Base-by-base conservation (phyloP, 768 basidiomycete genomes). In the Rhodotorula taiwanensis region DNA sequence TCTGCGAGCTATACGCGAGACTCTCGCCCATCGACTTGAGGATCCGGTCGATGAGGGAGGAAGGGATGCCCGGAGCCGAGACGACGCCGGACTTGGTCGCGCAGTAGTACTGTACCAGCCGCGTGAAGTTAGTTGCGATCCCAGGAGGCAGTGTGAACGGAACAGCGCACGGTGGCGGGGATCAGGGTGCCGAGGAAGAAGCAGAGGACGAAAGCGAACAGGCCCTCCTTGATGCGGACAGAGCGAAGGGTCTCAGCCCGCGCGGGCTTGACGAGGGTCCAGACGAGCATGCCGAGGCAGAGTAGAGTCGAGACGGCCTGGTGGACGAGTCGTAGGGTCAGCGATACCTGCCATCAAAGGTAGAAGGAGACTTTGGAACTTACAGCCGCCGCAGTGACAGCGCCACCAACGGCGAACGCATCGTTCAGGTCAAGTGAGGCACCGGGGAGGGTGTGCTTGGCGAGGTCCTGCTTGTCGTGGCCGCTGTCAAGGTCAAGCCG, bases 201-300 rank as follows among this genome's bases (percentile, higher is more conserved):
- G 7, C 60, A 8, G 27, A 50, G 8, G 31, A 28, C 27, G 33
- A 68, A 56, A 27, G 16, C 61, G 14, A 60, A 67, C 1, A 50
- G 18, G 42, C 55, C 66, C 51, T 68, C 66, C 55, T 68, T 68
- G 44, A 64, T 56, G 14, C 66, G 54, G 28, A 63, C 49, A 23
- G 62, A 48, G n/a, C 42, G 56, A 51, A 68, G 51, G 30, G 66
- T 63, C 36, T 68, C 66, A 20, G 47, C 39, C 27, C 31, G 21
- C 23, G 43, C 49, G 3, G 58, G 62, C 7, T 39, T 14, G 27
- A 64, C 25, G 21, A 63, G 2, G 25, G 50, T 57, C 21, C 34
- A 47, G 51, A 43, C 16, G 25, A 56, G 49, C 31, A 68, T 39
- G 25, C 14, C 39, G 45, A 68, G 41, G 48, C 66, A 68, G 5